A percentile compares a stretch with the other conserved stretches of the same genome.
Conservation (phyloP, 495 filamentous ascomycete genomes). For the Xanthoparmelia taractica region DNA sequence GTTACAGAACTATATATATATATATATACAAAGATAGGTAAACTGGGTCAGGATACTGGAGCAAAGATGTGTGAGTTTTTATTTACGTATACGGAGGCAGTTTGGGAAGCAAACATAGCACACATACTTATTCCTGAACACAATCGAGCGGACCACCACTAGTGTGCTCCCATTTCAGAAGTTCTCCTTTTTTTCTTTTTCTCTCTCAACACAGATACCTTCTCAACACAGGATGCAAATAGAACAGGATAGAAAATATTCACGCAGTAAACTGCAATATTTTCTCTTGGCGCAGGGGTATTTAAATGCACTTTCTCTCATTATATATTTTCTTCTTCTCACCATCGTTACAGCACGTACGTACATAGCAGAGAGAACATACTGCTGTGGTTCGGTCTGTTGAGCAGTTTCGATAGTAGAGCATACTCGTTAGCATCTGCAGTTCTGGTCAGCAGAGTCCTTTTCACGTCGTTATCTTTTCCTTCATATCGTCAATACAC, state of each 20-base stretch:
- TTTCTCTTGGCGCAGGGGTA: neutral
- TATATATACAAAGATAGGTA: neutral
- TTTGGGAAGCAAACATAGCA: neutral
- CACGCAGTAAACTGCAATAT: neutral
- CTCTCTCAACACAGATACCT: neutral
- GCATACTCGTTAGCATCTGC: neutral
- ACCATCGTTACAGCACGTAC: neutral
- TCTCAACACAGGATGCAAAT: neutral
- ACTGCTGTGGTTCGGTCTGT: neutral
- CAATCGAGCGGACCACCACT: neutral
- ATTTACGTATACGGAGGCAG: neutral
- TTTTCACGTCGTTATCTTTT: neutral
- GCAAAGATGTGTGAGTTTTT: too few species aligned
- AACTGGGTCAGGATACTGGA: too few species aligned
- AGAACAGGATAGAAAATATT: neutral
- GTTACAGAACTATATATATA: neutral
- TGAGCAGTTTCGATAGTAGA: neutral
- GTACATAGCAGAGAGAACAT: neutral
- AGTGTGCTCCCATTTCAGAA: too few species aligned
- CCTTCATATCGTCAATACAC: neutral
- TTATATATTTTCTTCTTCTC: neutral
- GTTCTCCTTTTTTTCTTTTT: too few species aligned
- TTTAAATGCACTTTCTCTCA: slow-evolving; percentile 4
- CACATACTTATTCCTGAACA: neutral
- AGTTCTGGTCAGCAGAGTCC: neutral